phyloP scores from a whole-genome alignment of 2,329 filamentous ascomycete genomes.

The Grosmannia clavigera region DNA sequence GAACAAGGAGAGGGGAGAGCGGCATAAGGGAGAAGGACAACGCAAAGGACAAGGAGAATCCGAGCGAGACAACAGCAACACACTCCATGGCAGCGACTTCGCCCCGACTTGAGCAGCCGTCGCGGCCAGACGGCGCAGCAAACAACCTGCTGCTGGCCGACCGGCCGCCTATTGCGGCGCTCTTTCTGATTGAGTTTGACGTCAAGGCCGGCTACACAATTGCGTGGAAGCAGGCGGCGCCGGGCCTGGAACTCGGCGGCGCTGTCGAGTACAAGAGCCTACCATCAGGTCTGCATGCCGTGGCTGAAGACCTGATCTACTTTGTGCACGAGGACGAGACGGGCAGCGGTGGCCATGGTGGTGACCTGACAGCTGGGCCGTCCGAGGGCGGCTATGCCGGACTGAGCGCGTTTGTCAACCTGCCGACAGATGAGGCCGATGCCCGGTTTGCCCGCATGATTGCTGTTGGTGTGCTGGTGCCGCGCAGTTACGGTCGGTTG shows the following conservation, averaged over 20 bases:
- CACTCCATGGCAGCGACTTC: not conserved
- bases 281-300: slow-evolving; percentile 83
- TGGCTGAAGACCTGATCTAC: slow-evolving; percentile 81
- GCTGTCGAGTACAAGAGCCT: slow-evolving; percentile 93
- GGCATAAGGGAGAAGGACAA: too few relatives aligned
- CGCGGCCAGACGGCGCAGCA: not conserved
- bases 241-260: slow-evolving; percentile 65
- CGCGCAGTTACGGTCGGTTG: slow-evolving; percentile 70
- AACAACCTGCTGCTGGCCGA: slow-evolving; percentile 21
- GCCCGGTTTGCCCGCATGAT: slow-evolving; percentile 86
- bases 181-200: slow-evolving; percentile 86
- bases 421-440: slow-evolving; percentile 60
- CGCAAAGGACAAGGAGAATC: not conserved
- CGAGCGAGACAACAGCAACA: not conserved
- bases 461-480: slow-evolving; percentile 79
- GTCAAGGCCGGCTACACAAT: slow-evolving; percentile 87
- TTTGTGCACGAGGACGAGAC: slow-evolving; percentile 63
- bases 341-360: slow-evolving; percentile 17
- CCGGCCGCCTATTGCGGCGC: slow-evolving; percentile 54
- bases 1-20: too few relatives aligned
- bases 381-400: slow-evolving; percentile 54
- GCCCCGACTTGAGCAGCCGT: not conserved
- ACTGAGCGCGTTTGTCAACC: slow-evolving; percentile 82
- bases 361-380: slow-evolving; percentile 42
- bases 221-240: slow-evolving; percentile 66